A percentile compares a stretch with the other conserved stretches of the same genome.
Evolutionary conservation across 2,329 filamentous ascomycete species (phyloP).

Genomic region (Fusarium decemcellulare): DNA sequence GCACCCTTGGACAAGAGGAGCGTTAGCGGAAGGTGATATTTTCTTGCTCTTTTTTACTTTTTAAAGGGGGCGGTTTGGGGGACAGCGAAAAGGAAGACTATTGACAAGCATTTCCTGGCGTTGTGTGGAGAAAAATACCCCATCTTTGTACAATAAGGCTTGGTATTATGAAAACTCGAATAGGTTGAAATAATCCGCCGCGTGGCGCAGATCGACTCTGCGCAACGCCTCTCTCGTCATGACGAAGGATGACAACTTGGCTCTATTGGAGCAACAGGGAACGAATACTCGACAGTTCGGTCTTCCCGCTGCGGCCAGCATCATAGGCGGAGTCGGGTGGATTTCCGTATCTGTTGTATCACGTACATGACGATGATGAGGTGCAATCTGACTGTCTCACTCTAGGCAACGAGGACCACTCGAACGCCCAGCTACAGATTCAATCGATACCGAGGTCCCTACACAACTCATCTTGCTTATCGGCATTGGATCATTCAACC

Average conservation of each 20-base stretch:
- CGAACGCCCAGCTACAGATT: not conserved
- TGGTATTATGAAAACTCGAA: slow-evolving; percentile 32
- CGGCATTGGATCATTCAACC: not conserved
- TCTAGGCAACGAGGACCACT: slow-evolving; percentile 3
- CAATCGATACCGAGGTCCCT: slow-evolving; percentile 14
- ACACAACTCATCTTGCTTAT: not conserved
- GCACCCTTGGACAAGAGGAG: slow-evolving; percentile 30
- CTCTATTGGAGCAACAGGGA: slow-evolving; percentile 22
- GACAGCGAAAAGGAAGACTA: slow-evolving; percentile 1
- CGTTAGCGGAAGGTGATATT: slow-evolving; percentile 4
- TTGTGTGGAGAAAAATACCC: slow-evolving; percentile 42
- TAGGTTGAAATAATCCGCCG: slow-evolving; percentile 34
- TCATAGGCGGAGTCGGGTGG: slow-evolving; percentile 19
- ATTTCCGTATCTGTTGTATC: slow-evolving; percentile 26
- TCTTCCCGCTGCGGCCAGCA: slow-evolving; percentile 32
- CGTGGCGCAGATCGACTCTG: slow-evolving; percentile 38
- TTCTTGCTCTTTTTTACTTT: slow-evolving; percentile 7
- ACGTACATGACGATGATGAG: slow-evolving; percentile 13
- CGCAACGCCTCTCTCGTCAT: slow-evolving; percentile 30
- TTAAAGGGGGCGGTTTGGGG: not conserved
- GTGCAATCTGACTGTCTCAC: slow-evolving; percentile 24
- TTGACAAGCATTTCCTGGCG: slow-evolving; percentile 43
- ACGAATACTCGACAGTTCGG: slow-evolving; percentile 24
- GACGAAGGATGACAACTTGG: slow-evolving; percentile 3
- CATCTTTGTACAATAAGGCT: slow-evolving; percentile 38